Evolutionary conservation across 1,284 basidiomycete genomes (phyloP).

Genomic region (Cryptococcus depauperatus): DNA sequence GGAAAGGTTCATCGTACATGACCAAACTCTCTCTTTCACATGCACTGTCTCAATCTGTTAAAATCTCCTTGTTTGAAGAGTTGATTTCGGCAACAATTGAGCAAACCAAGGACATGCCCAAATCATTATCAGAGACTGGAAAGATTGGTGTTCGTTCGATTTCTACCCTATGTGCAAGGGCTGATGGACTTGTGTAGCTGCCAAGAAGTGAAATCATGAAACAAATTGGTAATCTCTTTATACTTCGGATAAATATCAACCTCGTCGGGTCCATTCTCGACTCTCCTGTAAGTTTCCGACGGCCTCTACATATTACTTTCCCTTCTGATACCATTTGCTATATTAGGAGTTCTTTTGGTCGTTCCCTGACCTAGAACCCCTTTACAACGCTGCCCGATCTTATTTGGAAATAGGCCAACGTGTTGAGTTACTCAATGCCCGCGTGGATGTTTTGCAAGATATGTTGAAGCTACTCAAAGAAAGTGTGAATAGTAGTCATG

Average conservation of each 20-base stretch:
- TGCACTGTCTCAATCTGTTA: conserved; percentile 90
- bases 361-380: conserved; percentile 86
- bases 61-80: conserved; percentile 92
- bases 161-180: neutral
- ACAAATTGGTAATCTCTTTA: conserved; percentile 90
- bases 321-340: conserved; percentile 35
- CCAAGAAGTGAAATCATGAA: conserved; percentile 80
- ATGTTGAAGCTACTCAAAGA: conserved; percentile 95
- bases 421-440: conserved; percentile 84
- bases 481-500: conserved; percentile 74
- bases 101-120: conserved; percentile 92
- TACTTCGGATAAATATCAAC: conserved; percentile 89
- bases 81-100: conserved; percentile 90
- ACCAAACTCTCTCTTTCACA: conserved; percentile 88
- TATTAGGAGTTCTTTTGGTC: conserved; percentile 18
- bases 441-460: conserved; percentile 93
- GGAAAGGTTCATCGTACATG: conserved; percentile 93
- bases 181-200: conserved; percentile 30
- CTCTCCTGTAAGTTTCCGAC: conserved; percentile 60
- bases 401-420: conserved; percentile 93
- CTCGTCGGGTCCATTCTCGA: conserved; percentile 91
- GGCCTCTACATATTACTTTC: neutral
- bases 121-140: conserved; percentile 84
- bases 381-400: conserved; percentile 85
- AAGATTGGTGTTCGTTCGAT: conserved; percentile 70